Conservation (phyloP, 495 filamentous ascomycete genomes). For the Aspergillus diversus region DNA sequence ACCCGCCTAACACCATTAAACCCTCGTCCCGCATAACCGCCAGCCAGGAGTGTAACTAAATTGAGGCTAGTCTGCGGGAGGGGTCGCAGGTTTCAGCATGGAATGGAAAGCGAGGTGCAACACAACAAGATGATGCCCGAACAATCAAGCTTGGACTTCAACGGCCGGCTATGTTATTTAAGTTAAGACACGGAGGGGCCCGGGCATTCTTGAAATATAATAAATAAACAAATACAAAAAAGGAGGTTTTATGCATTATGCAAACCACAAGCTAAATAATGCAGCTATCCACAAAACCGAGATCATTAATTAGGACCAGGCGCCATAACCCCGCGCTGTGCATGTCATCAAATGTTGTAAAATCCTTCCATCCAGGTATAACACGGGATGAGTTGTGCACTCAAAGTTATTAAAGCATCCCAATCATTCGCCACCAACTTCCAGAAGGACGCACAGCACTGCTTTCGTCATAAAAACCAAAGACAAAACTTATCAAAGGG, state of each 20-base stretch:
- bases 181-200: conserved; percentile 14
- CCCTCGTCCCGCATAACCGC: conserved; percentile 15
- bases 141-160: not conserved
- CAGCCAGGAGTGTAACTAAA: conserved; percentile 14
- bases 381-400: conserved; percentile 13
- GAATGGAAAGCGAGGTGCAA: not conserved
- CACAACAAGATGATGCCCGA: not conserved
- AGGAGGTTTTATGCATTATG: conserved; percentile 18
- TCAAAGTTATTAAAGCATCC: not conserved
- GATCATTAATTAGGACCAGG: conserved; percentile 33
- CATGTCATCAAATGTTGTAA: conserved; percentile 39
- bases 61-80: not conserved
- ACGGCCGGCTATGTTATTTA: not conserved
- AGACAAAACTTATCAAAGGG: conserved; percentile 10
- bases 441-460: conserved; percentile 9
- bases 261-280: conserved; percentile 23
- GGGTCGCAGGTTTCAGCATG: not conserved
- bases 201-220: conserved; percentile 6
- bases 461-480: conserved; percentile 12
- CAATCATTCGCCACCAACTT: conserved; percentile 11
- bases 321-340: conserved; percentile 54
- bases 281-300: conserved; percentile 31
- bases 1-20: conserved; percentile 7
- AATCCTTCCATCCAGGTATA: conserved; percentile 13
- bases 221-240: conserved; percentile 12